These are phyloP conservation scores for Vitis rotundifolia DNA, from an alignment of 164 flowering plant species.

Conservation along the genomic window DNA sequence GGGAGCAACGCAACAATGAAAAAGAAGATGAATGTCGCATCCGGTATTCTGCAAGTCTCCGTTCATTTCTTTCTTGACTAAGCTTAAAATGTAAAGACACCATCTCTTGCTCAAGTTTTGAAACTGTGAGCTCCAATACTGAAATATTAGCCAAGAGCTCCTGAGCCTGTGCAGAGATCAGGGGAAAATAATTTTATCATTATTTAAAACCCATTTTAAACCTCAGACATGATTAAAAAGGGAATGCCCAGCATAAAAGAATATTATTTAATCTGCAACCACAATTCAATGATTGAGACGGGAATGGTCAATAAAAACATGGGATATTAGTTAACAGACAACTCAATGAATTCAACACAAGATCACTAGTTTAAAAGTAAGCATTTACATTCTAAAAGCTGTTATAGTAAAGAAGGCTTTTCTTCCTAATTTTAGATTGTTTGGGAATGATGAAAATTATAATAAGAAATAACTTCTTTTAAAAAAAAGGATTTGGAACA, in stretches of 20 bases:
- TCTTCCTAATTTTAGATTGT: too few relatives aligned
- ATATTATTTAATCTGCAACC: background rate
- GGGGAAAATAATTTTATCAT: background rate
- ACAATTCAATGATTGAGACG: too few relatives aligned
- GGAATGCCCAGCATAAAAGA: background rate
- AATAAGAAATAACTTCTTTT: too few relatives aligned
- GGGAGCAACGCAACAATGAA: constrained; percentile 22
- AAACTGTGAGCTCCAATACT: constrained; percentile 54
- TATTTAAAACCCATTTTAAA: background rate
- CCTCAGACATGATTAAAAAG: background rate
- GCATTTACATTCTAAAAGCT: too few relatives aligned
- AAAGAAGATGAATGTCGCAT: constrained; percentile 42
- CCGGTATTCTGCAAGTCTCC: constrained; percentile 64
- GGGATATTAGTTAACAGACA: too few relatives aligned
- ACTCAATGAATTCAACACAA: too few relatives aligned
- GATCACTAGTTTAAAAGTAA: too few relatives aligned
- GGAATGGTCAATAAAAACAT: too few relatives aligned
- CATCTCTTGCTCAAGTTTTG: constrained; percentile 63
- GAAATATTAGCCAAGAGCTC: constrained; percentile 59
- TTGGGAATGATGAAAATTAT: too few relatives aligned
- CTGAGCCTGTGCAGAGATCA: constrained; percentile 45
- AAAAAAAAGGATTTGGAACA: too few relatives aligned
- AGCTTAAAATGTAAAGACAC: constrained; percentile 66
- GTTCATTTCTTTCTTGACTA: constrained; percentile 82
- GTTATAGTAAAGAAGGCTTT: too few relatives aligned